Base-by-base conservation (phyloP, 805 yeast species). In the Saccharomycopsis amapae region DNA sequence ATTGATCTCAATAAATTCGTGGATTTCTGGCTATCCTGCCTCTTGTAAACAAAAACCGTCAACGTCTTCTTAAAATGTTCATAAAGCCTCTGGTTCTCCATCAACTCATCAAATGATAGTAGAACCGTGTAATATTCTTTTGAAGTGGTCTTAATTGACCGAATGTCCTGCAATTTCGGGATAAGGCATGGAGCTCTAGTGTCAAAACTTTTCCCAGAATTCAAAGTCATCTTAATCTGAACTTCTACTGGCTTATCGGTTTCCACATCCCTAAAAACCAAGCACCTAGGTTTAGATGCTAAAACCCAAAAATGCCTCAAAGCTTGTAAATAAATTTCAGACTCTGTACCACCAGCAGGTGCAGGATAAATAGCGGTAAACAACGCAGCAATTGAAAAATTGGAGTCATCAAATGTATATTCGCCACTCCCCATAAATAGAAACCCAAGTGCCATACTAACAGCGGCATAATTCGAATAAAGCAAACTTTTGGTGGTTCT, bases 401-500 rank as follows among this genome's bases (percentile, higher is more conserved):
- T 72, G 2, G 83, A 75, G 5, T 63, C 55, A 15, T 76, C 71
- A 48, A 93, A 74, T 0, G 95, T 88, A 61, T 78, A 87, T 59
- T 87, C 96, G 0, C 97, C 96, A 1, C 96, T 93, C 0, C 96
- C 96, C 31, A 93, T 61, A 58, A 90, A 89, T 44, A 90, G 66
- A 55, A 90, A 78, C 2, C 99, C 99, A 32, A 93, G 62, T 0
- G 95, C 85, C 68, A 85, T 73, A 55, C 85, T 86, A 1, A 80
- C 69, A 0, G 89, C 85, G 78, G 84, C 77, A 56, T 76, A 85
- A 49, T 78, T 76, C 0, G 95, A 93, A 60, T 75, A 87, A 7
- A 69, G 68, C 38, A 68, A 58, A 10, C 45, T 47, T 31, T 61
- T 65, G 0, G 75, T 71, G 10, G 61, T 53, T 13, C 72, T 68